Evolutionary conservation across 805 yeast species (phyloP).

Genomic region (Osmozyma mogii): DNA sequence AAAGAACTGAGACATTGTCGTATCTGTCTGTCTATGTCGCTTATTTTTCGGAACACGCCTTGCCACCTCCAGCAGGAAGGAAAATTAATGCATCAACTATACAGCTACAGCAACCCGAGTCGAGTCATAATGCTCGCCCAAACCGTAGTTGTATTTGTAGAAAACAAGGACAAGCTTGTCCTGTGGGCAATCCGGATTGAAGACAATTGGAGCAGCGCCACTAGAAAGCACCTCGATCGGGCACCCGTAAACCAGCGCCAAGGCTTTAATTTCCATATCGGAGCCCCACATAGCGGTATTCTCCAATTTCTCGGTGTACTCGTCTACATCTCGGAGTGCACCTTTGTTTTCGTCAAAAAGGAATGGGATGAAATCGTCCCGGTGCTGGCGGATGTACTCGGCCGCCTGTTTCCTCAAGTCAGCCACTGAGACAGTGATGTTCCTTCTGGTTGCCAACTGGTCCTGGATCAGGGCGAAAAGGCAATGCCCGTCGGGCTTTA

Average conservation of each 20-base stretch:
- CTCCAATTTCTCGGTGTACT: constrained; percentile 61
- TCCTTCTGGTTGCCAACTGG: constrained; percentile 55
- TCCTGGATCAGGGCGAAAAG: constrained; percentile 79
- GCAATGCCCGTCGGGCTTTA: constrained; percentile 92
- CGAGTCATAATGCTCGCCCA: constrained; percentile 95
- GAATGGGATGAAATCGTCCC: constrained; percentile 72
- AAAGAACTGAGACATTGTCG: too few relatives aligned
- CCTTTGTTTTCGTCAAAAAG: constrained; percentile 72
- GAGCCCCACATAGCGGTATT: constrained; percentile 95
- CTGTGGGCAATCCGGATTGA: constrained; percentile 48
- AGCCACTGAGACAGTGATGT: constrained; percentile 28
- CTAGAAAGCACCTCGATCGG: constrained; percentile 74
- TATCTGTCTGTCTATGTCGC: too few relatives aligned
- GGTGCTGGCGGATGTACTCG: constrained; percentile 51
- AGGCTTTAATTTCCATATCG: constrained; percentile 81
- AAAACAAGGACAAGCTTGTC: constrained; percentile 63
- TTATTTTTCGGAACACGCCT: too few relatives aligned
- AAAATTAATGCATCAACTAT: too few relatives aligned
- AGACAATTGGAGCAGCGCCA: constrained; percentile 57
- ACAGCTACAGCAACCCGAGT: too few relatives aligned
- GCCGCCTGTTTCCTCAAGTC: constrained; percentile 63
- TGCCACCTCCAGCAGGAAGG: too few relatives aligned
- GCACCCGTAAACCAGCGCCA: constrained; percentile 61
- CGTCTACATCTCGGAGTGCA: constrained; percentile 53
- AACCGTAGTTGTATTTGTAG: constrained; percentile 76